Base-by-base conservation (phyloP, 2,329 filamentous ascomycete species). In the Colletotrichum tofieldiae region DNA sequence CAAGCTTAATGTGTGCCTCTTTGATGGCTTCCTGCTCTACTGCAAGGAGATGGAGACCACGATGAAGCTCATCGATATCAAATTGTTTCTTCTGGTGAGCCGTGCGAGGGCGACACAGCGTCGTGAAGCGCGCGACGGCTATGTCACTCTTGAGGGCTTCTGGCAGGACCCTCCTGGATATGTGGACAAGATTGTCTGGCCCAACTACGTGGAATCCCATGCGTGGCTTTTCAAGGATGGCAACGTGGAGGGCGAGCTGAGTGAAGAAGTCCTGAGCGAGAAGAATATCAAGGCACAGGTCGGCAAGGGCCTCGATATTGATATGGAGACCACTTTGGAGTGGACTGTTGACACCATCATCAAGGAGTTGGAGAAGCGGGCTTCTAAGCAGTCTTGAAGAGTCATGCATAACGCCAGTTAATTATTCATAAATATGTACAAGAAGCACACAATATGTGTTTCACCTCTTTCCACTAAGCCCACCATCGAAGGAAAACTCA, bases 101-200 rank as follows among this genome's bases (percentile, higher is more conserved):
- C 92, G 92, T 71, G 84, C 84, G 16, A 88, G 83, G 51, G 92
- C 92, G 3, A 93, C 92, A 77, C 82, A 85, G 43, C 86, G 94
- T 32, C 85, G 94, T 39, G 90, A 93, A 78, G 90, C 90, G 0
- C 85, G 94, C 65, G 90, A 88, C 75, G 93, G 93, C 14, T 96
- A 96, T 80, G 93, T 94, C 39, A 96, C 94, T 3, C 82, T 93
- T 6, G 91, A 98, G 78, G 96, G 95, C 37, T 99, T 98, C 84
- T 99, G 96, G 96, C 88, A 92, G 68, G 96, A 99, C 81, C 96
- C 96, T 0, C 94, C 94, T 0, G 95, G 94, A 0, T 99, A 98
- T 80, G 95, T 98, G 47, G 95, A 98, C 80, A 90, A 93, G 79
- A 89, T 99, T 66, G 96, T 99, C 5, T 99, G 96, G 96, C 96